These are phyloP conservation scores for Allantophomopsis cytisporea DNA, from an alignment of 2,329 filamentous ascomycete genomes.

Conservation along the genomic window DNA sequence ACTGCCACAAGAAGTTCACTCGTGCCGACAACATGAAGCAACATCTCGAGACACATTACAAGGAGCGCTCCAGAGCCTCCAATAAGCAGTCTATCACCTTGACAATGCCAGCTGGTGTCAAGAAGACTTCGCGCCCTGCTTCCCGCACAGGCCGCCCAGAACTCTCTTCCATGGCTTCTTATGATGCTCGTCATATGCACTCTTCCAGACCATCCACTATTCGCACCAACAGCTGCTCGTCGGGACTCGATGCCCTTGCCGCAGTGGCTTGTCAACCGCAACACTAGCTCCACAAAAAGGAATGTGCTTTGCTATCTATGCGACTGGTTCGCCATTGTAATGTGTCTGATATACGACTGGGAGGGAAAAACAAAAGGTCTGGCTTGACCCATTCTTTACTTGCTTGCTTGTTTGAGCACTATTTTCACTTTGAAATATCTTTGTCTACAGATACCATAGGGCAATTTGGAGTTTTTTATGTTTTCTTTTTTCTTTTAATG, in stretches of 20 bases:
- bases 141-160: constrained; percentile 4
- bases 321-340: too few relatives aligned
- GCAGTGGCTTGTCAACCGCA: not conserved
- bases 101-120: constrained; percentile 13
- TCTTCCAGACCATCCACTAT: not conserved
- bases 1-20: constrained; percentile 70
- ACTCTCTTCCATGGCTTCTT: not conserved
- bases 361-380: too few relatives aligned
- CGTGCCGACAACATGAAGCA: constrained; percentile 83
- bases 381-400: too few relatives aligned
- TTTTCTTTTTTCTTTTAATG: too few relatives aligned
- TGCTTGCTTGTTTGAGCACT: too few relatives aligned
- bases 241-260: not conserved
- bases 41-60: constrained; percentile 65
- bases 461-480: too few relatives aligned
- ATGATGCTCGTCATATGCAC: not conserved
- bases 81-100: constrained; percentile 14
- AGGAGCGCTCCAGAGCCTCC: constrained; percentile 26
- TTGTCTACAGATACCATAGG: too few relatives aligned
- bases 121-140: constrained; percentile 21
- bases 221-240: not conserved
- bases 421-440: too few relatives aligned
- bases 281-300: too few relatives aligned
- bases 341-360: too few relatives aligned
- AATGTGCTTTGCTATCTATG: too few relatives aligned